Evolutionary conservation across 2,329 filamentous ascomycete species (phyloP), one percentile per base, ranked within the genome.

Genomic region (Sclerotiophoma versabilis): DNA sequence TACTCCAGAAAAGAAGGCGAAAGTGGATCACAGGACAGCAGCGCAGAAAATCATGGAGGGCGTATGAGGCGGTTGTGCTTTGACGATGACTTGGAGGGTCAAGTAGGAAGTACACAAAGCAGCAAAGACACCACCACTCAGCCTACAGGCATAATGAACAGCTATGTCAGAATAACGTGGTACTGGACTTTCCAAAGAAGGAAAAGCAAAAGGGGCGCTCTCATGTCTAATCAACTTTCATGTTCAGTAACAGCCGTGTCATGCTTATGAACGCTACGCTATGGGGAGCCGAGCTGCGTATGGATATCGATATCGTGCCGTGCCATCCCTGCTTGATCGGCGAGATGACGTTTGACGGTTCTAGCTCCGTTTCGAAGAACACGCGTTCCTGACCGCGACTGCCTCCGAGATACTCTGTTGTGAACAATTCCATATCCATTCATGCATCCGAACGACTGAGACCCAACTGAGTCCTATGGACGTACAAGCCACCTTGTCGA

Each of bases 381-480:
- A 52, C 59, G 49, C 47, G 61, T 65, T 55, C 63, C 63, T 62
- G 49, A 32, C 29, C 42, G 36, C 41, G 43, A 51, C 39, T 46
- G 38, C 30, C 32, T 56, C 48, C 17, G 33, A 54, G 27, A 34
- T 26, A 39, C 51, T 46, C 29, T 54, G 30, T 49, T 37, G 41
- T 54, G 30, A 23, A 54, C 45, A 26, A 14, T 45, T 44, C 27
- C 34, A 39, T 33, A 19, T 54, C 46, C 39, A 54, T 54, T 49
- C 39, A 54, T 54, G 51, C 45, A 49, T 54, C 29, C 45, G 14
- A 42, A 54, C 51, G 51, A 51, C 55, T 50, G 53, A 57, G 48
- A 58, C 50, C 56, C 33, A 46, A 63, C 22, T 19, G 51, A 49
- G 51, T 44, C 68, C 58, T 41, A 70, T 71, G 68, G 68, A 63